Percentiles rank a stretch among this genome's conserved stretches.
phyloP scores from a whole-genome alignment of 345 rosid species.

The Hypericum perforatum region DNA sequence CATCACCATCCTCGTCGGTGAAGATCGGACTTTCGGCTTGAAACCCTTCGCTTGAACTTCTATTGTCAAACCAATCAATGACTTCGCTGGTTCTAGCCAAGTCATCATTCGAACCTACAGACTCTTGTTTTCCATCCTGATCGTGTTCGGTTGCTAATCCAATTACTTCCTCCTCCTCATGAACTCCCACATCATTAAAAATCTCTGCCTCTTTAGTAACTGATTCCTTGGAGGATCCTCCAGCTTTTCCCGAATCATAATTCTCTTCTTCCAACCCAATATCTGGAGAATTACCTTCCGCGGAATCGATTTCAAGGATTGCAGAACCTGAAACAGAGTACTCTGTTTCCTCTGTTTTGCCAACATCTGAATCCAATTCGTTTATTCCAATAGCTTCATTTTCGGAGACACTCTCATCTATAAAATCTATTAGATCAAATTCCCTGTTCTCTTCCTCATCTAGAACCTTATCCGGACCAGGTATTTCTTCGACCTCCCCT shows the following conservation, averaged over 20 bases:
- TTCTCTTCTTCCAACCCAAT: no score
- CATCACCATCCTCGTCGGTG: slow-evolving; percentile 8
- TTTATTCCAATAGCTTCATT: background rate
- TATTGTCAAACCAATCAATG: slow-evolving; percentile 17
- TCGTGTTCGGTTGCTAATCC: background rate
- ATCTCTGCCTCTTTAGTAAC: slow-evolving; percentile 11
- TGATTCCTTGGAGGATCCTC: background rate
- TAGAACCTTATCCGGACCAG: background rate
- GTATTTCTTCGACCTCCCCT: slow-evolving; percentile 2
- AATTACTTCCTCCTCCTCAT: slow-evolving; percentile 7
- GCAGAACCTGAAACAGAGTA: slow-evolving; percentile 9
- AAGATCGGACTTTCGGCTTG: slow-evolving; percentile 13
- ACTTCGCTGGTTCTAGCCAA: background rate
- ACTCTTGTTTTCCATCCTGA: slow-evolving; percentile 5
- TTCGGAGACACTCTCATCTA: background rate
- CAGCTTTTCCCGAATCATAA: no score
- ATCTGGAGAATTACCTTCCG: no score
- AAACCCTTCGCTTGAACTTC: slow-evolving; percentile 12
- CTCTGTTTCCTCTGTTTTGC: slow-evolving; percentile 10
- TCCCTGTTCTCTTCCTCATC: slow-evolving; percentile 3
- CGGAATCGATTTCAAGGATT: slow-evolving; percentile 5
- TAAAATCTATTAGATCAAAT: background rate
- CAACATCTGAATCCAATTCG: background rate
- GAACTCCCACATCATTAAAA: slow-evolving; percentile 4
- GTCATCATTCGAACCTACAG: slow-evolving; percentile 2